Evolutionary conservation across 306 rosid species (phyloP), one percentile per base, ranked within the genome.

Genomic region (Glycine tomentella): DNA sequence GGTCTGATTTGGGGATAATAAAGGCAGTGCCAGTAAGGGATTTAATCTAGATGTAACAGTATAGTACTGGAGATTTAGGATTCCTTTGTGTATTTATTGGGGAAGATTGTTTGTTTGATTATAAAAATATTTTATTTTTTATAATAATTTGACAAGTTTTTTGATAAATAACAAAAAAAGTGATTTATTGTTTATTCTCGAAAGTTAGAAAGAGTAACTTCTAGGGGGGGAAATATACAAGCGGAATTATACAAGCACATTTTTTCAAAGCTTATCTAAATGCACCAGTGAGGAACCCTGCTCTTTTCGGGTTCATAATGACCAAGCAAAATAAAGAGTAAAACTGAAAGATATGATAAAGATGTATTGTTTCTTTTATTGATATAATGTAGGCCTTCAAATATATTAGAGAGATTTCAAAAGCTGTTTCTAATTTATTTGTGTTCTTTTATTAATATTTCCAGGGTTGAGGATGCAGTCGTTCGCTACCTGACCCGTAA

Each of bases 401-500:
- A 66, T 44, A 76, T 51, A 52, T 59, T 58, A 25, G 31, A 25
- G 31, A 38, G 4, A 51, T 72, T 80, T 72, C 61, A 7, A 38
- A 59, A 80, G 59, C 36, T 69, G 17, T 76, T 71, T 56, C 61
- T 89, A 36, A 76, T 62, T 38, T 56, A 16, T 75, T 78, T 25
- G 9, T 53, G 3, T 49, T 82, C 67, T 65, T 38, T 58, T 58
- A 17, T 68, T 15, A 50, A 58, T 77, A 78, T 75, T 82, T 75
- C 53, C 91, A 95, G 99, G 99, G 90, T 87, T 49, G 99, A 93
- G 74, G 98, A 95, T 81, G 99, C 97, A 62, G 92, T 93, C 11
- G 77, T 89, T 87, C 96, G 93, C 61, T 93, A 95, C 85, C 86
- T 93, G 86, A 93, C 88, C 88, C 92, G 98, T 63, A 95, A 92